Evolutionary conservation across 2,329 filamentous ascomycete species (phyloP).

Genomic region (Diaporthe vaccinii): DNA sequence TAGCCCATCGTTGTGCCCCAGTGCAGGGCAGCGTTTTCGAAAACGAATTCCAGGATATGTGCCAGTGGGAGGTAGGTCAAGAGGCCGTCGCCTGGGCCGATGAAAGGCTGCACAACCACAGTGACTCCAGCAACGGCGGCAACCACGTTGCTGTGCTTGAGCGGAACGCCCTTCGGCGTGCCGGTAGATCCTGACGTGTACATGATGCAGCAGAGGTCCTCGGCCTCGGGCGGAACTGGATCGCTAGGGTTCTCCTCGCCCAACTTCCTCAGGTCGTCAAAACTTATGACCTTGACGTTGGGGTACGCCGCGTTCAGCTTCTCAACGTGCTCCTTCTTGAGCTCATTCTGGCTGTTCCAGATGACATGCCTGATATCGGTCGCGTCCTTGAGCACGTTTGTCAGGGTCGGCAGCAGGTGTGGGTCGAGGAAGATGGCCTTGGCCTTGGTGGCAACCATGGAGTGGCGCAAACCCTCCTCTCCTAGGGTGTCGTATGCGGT

Average conservation of each 20-base stretch:
- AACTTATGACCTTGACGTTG: slow-evolving; percentile 62
- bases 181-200: slow-evolving; percentile 86
- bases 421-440: slow-evolving; percentile 82
- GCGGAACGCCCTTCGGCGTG: slow-evolving; percentile 83
- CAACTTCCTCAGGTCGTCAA: slow-evolving; percentile 64
- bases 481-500: slow-evolving; percentile 88
- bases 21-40: slow-evolving; percentile 85
- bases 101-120: slow-evolving; percentile 80
- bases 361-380: slow-evolving; percentile 65
- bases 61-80: slow-evolving; percentile 88
- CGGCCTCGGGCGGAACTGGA: slow-evolving; percentile 75
- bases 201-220: slow-evolving; percentile 82
- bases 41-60: slow-evolving; percentile 92
- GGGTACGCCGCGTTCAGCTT: slow-evolving; percentile 64
- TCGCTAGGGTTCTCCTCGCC: slow-evolving; percentile 76
- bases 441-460: slow-evolving; percentile 78
- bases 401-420: slow-evolving; percentile 72
- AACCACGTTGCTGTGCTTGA: slow-evolving; percentile 81
- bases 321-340: slow-evolving; percentile 64
- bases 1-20: slow-evolving; percentile 94
- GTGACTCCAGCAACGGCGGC: slow-evolving; percentile 84
- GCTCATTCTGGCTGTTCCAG: slow-evolving; percentile 67
- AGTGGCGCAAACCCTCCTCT: slow-evolving; percentile 81
- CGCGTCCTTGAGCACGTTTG: slow-evolving; percentile 66
- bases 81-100: slow-evolving; percentile 82